These are phyloP conservation scores for Dryadomyces sulphureus DNA, from an alignment of 2,329 filamentous ascomycete genomes.

Conservation along the genomic window DNA sequence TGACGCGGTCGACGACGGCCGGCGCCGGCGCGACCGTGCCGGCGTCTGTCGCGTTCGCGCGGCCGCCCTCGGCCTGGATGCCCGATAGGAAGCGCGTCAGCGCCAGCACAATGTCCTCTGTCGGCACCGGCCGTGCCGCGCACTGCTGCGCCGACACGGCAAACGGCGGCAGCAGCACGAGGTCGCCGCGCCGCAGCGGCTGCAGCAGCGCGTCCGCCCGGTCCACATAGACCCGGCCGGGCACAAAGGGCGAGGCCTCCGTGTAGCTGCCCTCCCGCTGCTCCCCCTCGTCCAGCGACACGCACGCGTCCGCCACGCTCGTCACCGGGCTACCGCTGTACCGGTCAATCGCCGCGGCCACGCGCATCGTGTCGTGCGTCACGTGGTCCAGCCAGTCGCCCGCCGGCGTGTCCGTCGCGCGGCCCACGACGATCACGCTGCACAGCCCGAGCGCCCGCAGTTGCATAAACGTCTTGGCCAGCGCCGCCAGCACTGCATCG, in stretches of 20 bases:
- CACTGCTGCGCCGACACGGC: slow-evolving; percentile 27
- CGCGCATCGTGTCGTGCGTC: slow-evolving; percentile 52
- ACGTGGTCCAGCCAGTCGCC: slow-evolving; percentile 21
- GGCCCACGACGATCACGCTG: slow-evolving; percentile 69
- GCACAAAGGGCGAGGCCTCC: slow-evolving; percentile 18
- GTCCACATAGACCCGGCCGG: slow-evolving; percentile 23
- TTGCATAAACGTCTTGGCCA: slow-evolving; percentile 73
- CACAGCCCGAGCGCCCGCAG: slow-evolving; percentile 68
- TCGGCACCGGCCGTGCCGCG: slow-evolving; percentile 24
- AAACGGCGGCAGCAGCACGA: slow-evolving; percentile 51
- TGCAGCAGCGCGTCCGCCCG: slow-evolving; percentile 43
- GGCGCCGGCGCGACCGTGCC: slow-evolving; percentile 18
- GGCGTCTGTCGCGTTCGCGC: not conserved
- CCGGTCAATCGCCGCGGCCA: slow-evolving; percentile 60
- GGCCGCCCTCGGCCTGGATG: slow-evolving; percentile 20
- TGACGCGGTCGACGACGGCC: slow-evolving; percentile 65
- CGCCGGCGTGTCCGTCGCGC: slow-evolving; percentile 22
- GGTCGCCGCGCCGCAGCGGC: slow-evolving; percentile 51
- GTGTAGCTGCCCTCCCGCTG: slow-evolving; percentile 1
- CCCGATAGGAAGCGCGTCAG: slow-evolving; percentile 64
- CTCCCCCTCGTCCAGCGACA: slow-evolving; percentile 19
- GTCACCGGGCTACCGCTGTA: slow-evolving; percentile 50
- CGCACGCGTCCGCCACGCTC: slow-evolving; percentile 47
- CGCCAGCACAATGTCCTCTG: slow-evolving; percentile 55
- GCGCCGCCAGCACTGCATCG: slow-evolving; percentile 53